Conservation (phyloP, 345 rosid species). For the Camelina neglecta region DNA sequence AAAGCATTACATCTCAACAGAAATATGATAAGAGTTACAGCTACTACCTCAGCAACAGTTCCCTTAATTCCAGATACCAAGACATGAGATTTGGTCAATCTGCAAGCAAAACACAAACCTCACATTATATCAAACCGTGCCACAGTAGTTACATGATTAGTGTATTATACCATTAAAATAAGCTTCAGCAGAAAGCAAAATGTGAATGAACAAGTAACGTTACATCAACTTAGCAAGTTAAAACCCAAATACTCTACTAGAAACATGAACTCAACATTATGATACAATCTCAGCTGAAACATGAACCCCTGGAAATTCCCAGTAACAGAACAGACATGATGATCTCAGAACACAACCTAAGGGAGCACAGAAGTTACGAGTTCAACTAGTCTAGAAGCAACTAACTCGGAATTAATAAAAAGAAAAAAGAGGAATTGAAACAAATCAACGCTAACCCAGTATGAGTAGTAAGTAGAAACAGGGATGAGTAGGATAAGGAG, state of each 20-base stretch:
- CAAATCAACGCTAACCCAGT: neutral
- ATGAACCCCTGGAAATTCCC: neutral
- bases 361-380: neutral
- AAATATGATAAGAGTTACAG: neutral
- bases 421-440: no score
- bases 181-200: neutral
- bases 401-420: no score
- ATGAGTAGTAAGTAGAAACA: neutral
- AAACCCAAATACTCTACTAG: no score
- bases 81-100: slow-evolving; percentile 81
- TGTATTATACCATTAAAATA: neutral
- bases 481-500: neutral
- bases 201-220: neutral
- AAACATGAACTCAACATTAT: no score
- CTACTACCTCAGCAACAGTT: slow-evolving; percentile 76
- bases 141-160: neutral
- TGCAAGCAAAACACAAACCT: slow-evolving; percentile 43
- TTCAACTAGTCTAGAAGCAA: slow-evolving; percentile 15
- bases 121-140: slow-evolving; percentile 12
- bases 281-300: neutral
- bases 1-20: neutral
- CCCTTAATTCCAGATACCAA: slow-evolving; percentile 87
- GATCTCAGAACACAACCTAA: neutral
- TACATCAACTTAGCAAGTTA: neutral
- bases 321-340: neutral